Evolutionary conservation across 768 basidiomycete species (phyloP), one percentile per base, ranked within the genome.

Genomic region (Rhizopogon vinicolor): DNA sequence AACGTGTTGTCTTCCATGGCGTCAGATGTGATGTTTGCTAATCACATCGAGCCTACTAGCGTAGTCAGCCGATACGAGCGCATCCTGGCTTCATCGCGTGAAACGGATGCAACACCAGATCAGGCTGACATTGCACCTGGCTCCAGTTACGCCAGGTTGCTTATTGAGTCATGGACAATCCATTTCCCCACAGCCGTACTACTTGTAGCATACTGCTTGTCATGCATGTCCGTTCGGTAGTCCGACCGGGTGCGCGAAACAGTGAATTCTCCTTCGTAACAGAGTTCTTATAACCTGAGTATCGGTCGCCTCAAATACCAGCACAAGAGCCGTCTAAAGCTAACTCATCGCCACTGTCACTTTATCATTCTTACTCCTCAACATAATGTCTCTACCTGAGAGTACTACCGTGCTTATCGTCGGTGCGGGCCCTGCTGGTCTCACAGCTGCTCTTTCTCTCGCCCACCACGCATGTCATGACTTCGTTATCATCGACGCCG

Each of bases 371-470:
- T 12, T 29, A 45, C n/a, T 45, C 28, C 25, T 31, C 29, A 9
- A n/a, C 2, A 31, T 18, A 46, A 45, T 46, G 45, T 46, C 45
- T 31, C 45, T 46, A 6, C 45, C 31, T 3, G 29, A 46, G n/a
- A 33, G 31, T n/a, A 29, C 78, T 7, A 74, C 74, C 25, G 64
- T 81, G 29, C 74, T 81, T 50, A 71, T 83, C 29, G 75, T 82
- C 10, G 80, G 79, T 28, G 78, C 77, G 18, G 80, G 81, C n/a
- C 80, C 80, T 29, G 61, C 72, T 0, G 81, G 81, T 7, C 74
- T 82, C 50, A 68, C 76, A 0, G 65, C 72, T 41, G 80, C 80
- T 19, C 61, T 81, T 18, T 74, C 79, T 18, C 74, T 83, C 7
- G 62, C 68, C 12, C 67, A 74, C 10, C 72, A 79, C 12, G 5